Base-by-base conservation (phyloP, 2,329 filamentous ascomycete species). In the Phialocephala sp. region DNA sequence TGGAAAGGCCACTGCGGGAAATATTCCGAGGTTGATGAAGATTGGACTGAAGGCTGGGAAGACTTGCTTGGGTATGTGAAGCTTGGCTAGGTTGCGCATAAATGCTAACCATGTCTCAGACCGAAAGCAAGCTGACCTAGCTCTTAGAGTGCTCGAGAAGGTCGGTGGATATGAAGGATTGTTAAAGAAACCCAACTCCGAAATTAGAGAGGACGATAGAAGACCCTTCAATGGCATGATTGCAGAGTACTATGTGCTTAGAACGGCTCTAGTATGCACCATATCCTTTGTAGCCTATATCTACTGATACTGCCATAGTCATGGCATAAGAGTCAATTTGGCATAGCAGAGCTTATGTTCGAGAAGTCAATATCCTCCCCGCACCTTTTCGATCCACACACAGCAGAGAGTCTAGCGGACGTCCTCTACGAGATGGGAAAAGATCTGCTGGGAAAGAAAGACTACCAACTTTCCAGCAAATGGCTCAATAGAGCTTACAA, bases 291-390 rank as follows among this genome's bases (percentile, higher is more conserved):
- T 8, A 24, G 24, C 4, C 12, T 3, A 83, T 14, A 27, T 60
- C 59, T 43, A 67, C 61, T 60, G 50, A 71, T n/a, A 66, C 65
- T n/a, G 12, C n/a, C 32, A 15, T 59, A 94, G 92, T 85, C 89
- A 36, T 97, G 90, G 88, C 87, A 88, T 71, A 89, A 93, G 73
- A 83, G 86, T 47, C 86, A 89, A 47, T 81, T 91, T 15, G 91
- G 94, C 64, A 85, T 93, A 57, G 91, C 92, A 35, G 92, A 97
- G 62, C 87, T 92, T 76, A 87, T 95, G 82, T 94, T 90, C 76
- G 78, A 77, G 41, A 91, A 91, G 71, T 78, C 87, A 1, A 78
- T 80, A 71, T 79, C 67, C n/a, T 76, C 78, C 11, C 76, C 71
- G 43, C 73, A 72, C 24, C 72, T 60, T 62, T 75, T 86, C 1